Percentiles rank a stretch among this genome's conserved stretches.
phyloP scores from a whole-genome alignment of 495 filamentous ascomycete species.

The Letharia lupina region DNA sequence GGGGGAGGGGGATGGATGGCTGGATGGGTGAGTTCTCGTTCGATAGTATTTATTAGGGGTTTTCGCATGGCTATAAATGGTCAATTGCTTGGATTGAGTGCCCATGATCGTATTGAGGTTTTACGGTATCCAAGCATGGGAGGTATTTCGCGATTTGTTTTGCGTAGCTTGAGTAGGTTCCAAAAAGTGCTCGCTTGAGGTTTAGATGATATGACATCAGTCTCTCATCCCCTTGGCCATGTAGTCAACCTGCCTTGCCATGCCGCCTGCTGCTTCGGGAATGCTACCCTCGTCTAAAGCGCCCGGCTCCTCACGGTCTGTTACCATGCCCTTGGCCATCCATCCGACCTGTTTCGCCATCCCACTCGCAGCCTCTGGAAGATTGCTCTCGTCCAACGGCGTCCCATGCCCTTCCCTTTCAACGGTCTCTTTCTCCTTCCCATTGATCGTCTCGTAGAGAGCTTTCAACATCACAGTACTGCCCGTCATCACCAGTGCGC shows the following conservation, averaged over 20 bases:
- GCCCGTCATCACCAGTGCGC: conserved; percentile 61
- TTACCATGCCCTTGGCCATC: background rate
- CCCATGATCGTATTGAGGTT: too few species aligned
- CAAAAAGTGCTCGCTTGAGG: background rate
- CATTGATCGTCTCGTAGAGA: conserved; percentile 64
- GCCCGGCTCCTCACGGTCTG: background rate
- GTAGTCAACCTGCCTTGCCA: background rate
- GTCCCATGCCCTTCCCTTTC: background rate
- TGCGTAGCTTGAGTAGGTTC: background rate
- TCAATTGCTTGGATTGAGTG: too few species aligned
- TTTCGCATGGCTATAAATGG: too few species aligned
- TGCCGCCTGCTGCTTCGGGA: background rate
- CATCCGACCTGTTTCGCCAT: background rate
- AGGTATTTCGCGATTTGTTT: too few species aligned
- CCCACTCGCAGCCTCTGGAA: background rate
- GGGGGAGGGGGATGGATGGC: too few species aligned
- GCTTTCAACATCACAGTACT: conserved; percentile 60
- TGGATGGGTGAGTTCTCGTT: too few species aligned
- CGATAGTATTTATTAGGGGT: too few species aligned
- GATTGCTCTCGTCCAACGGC: conserved; percentile 1
- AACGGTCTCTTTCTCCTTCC: conserved; percentile 23
- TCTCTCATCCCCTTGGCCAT: background rate
- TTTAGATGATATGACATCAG: background rate
- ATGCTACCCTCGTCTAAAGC: background rate
- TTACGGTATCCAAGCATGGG: too few species aligned